These are phyloP conservation scores for Lodderomyces margitis DNA, from an alignment of 1,139 yeast genomes.

Conservation along the genomic window DNA sequence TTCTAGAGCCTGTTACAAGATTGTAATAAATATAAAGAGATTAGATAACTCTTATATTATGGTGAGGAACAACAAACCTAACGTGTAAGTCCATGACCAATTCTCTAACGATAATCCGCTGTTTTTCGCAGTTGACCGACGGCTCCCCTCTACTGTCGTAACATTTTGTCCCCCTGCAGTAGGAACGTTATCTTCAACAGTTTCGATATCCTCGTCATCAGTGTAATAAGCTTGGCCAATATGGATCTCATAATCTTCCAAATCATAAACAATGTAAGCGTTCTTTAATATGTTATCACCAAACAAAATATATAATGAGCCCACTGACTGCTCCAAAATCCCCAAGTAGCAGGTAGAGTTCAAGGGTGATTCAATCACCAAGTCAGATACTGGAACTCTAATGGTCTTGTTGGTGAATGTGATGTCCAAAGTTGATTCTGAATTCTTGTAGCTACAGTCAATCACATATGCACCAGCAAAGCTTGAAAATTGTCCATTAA, in stretches of 20 bases:
- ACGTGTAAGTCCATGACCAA: not conserved
- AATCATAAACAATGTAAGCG: conserved; percentile 77
- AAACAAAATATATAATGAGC: conserved; percentile 29
- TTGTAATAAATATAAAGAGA: no score
- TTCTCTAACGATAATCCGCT: not conserved
- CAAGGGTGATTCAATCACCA: conserved; percentile 20
- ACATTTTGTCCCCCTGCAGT: conserved; percentile 10
- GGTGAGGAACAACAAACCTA: not conserved
- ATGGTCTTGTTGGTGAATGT: conserved; percentile 38
- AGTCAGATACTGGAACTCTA: conserved; percentile 32
- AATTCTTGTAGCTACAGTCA: conserved; percentile 13
- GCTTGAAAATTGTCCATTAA: conserved; percentile 24
- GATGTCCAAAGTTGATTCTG: conserved; percentile 22
- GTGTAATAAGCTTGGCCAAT: conserved; percentile 60
- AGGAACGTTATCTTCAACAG: conserved; percentile 7
- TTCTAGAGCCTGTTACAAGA: no score
- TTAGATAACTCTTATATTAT: no score
- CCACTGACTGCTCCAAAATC: conserved; percentile 22
- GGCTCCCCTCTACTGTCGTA: not conserved
- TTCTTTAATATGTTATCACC: conserved; percentile 77
- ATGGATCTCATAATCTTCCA: conserved; percentile 62
- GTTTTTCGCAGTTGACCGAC: not conserved
- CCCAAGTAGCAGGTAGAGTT: conserved; percentile 33
- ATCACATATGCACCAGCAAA: conserved; percentile 27
- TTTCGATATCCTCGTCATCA: conserved; percentile 10